phyloP scores from a whole-genome alignment of 768 basidiomycete species.

The Pulveroboletus sp. region DNA sequence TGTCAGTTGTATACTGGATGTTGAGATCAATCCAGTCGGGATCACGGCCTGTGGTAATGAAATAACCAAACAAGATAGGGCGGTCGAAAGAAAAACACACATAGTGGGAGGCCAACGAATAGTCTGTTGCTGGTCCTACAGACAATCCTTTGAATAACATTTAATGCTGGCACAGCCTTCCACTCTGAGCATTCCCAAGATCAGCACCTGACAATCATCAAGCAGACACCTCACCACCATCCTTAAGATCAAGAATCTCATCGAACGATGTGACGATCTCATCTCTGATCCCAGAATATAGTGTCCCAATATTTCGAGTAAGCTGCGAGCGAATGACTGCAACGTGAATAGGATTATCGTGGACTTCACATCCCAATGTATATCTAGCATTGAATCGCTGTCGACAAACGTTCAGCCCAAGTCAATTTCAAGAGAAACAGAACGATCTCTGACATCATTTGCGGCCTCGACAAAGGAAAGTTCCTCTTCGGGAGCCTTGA shows the following conservation, averaged over 20 bases:
- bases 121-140: constrained; percentile 37
- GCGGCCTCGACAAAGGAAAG: constrained; percentile 21
- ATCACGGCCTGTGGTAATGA: constrained; percentile 35
- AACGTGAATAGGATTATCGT: constrained; percentile 29
- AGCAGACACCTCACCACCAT: constrained; percentile 11
- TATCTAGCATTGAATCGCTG: constrained; percentile 41
- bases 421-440: background rate
- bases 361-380: constrained; percentile 34
- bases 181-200: constrained; percentile 32
- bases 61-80: background rate
- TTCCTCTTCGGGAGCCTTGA: constrained; percentile 37
- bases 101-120: constrained; percentile 1
- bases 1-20: constrained; percentile 30
- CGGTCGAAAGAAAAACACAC: background rate
- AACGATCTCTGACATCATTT: constrained; percentile 30
- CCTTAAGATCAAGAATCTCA: constrained; percentile 32
- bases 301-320: constrained; percentile 35
- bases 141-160: constrained; percentile 34
- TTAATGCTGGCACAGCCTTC: constrained; percentile 28
- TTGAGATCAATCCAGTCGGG: constrained; percentile 34
- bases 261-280: constrained; percentile 43
- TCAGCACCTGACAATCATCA: background rate
- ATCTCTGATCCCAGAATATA: constrained; percentile 41
- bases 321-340: constrained; percentile 28
- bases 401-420: background rate